Evolutionary conservation across 2,329 filamentous ascomycete genomes (phyloP), one percentile per base, ranked within the genome.

Genomic region (Penicillium glabrum): DNA sequence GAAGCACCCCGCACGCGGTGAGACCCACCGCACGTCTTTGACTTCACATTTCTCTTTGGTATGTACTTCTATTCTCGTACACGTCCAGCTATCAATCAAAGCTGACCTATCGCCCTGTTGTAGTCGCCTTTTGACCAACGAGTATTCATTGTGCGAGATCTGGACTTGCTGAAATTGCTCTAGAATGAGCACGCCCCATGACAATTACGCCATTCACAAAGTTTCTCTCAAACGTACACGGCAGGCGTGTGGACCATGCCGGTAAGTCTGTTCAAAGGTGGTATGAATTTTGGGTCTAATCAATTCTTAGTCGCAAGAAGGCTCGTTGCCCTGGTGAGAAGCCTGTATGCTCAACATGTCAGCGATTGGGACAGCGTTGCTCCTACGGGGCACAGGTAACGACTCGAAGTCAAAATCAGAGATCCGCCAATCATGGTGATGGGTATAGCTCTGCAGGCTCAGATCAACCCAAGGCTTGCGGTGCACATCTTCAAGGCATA

Each of bases 261-360:
- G 66, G 66, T 67, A 59, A 6, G 62, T 62, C 21, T 11, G 19
- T 26, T 23, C 3, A 3, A 7, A 16, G 9, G 11, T 24, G 6
- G 9, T 26, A 33, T 0, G 52, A 14, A 31, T 14, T 2, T 6
- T 11, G 5, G 1, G 5, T 4, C 50, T 51, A 29, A 56, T 27
- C 31, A 11, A 19, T 13, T 8, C 16, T 23, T 24, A 67, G 66
- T 45, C 66, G 65, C 44, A 68, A 68, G 35, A 68, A 68, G 45
- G 66, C 66, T 6, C 66, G 66, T 11, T 68, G 66, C 16, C 66
- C 66, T 4, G 66, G 66, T n/a, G 66, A 68, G 27, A 67, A 67
- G n/a, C 66, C 66, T 2, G 44, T 45, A 41, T 68, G 66, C 35
- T 67, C 66, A 33, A 29, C 67, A 8, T 68, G 65, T 44, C 60